Evolutionary conservation across 2,329 filamentous ascomycete species (phyloP).

Genomic region (Talaromyces rugulosus): DNA sequence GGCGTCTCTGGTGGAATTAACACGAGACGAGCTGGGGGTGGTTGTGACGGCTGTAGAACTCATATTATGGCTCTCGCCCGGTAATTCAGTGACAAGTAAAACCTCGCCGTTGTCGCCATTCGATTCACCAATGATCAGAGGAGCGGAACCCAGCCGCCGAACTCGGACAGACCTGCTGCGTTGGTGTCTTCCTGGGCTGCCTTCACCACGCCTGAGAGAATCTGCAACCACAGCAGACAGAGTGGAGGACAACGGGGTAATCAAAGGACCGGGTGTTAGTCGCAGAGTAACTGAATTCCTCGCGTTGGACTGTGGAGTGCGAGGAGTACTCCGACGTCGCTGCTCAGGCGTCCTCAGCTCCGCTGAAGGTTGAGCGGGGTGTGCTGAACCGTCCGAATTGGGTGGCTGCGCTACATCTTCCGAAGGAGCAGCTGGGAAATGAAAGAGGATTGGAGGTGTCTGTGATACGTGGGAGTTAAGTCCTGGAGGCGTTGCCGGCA

Average conservation of each 20-base stretch:
- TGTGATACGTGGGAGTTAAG: slow-evolving; percentile 16
- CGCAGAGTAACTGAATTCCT: slow-evolving; percentile 48
- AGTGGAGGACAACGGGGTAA: slow-evolving; percentile 57
- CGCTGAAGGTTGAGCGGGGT: slow-evolving; percentile 1
- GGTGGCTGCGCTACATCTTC: slow-evolving; percentile 9
- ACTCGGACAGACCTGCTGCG: slow-evolving; percentile 14
- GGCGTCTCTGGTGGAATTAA: slow-evolving; percentile 8
- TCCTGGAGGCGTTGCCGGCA: slow-evolving; percentile 22
- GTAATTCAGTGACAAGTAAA: slow-evolving; percentile 18
- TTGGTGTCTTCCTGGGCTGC: slow-evolving; percentile 33
- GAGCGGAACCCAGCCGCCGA: slow-evolving; percentile 5
- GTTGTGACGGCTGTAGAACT: slow-evolving; percentile 9
- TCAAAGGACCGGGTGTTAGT: slow-evolving; percentile 56
- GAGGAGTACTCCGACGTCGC: slow-evolving; percentile 26
- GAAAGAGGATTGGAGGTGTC: slow-evolving; percentile 32
- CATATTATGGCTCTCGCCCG: slow-evolving; percentile 15
- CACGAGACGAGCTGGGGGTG: slow-evolving; percentile 11
- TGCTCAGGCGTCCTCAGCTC: slow-evolving; percentile 19
- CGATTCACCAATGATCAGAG: slow-evolving; percentile 1
- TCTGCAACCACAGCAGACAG: slow-evolving; percentile 63
- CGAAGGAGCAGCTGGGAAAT: slow-evolving; percentile 38
- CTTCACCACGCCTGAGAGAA: slow-evolving; percentile 56
- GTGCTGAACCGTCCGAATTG: slow-evolving; percentile 15
- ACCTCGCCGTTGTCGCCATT: slow-evolving; percentile 16
- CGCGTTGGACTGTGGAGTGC: slow-evolving; percentile 35